Conservation (phyloP, 495 filamentous ascomycete species). For the Aspergillus funiculosus region DNA sequence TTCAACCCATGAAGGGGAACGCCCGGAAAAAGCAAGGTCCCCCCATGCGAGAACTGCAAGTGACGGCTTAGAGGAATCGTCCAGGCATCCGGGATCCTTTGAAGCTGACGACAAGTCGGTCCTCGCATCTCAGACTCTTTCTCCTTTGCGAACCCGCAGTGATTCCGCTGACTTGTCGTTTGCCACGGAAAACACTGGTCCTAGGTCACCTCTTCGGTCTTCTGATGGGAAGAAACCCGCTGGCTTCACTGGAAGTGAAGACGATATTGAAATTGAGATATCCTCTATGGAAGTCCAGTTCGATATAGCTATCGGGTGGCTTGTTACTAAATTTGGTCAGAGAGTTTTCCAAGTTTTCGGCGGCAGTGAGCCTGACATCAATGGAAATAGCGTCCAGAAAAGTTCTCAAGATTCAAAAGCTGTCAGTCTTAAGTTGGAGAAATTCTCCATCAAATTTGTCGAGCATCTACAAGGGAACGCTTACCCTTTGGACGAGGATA, state of each 20-base stretch:
- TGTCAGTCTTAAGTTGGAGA: conserved; percentile 48
- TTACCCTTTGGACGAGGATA: conserved; percentile 18
- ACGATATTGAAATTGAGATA: conserved; percentile 49
- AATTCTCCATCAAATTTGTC: conserved; percentile 57
- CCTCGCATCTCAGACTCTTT: conserved; percentile 24
- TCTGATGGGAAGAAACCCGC: conserved; percentile 8
- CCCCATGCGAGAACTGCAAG: conserved; percentile 12
- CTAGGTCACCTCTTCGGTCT: not conserved
- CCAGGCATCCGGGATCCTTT: conserved; percentile 19
- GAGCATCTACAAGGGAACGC: conserved; percentile 51
- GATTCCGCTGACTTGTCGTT: conserved; percentile 17
- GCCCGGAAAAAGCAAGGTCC: conserved; percentile 4
- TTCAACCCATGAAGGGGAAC: conserved; percentile 8
- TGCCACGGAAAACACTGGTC: conserved; percentile 8
- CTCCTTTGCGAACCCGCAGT: conserved; percentile 21
- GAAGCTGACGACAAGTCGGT: conserved; percentile 25
- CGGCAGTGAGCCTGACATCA: conserved; percentile 7
- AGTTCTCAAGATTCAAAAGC: conserved; percentile 26
- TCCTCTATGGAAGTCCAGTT: conserved; percentile 53
- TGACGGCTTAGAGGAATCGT: conserved; percentile 23
- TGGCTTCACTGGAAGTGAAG: not conserved
- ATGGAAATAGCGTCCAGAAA: conserved; percentile 13
- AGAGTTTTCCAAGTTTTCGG: conserved; percentile 43
- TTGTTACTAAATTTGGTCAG: conserved; percentile 56
- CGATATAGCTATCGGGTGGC: conserved; percentile 63